Conservation (phyloP, 441 rosid species). For the Capsella rubella region DNA sequence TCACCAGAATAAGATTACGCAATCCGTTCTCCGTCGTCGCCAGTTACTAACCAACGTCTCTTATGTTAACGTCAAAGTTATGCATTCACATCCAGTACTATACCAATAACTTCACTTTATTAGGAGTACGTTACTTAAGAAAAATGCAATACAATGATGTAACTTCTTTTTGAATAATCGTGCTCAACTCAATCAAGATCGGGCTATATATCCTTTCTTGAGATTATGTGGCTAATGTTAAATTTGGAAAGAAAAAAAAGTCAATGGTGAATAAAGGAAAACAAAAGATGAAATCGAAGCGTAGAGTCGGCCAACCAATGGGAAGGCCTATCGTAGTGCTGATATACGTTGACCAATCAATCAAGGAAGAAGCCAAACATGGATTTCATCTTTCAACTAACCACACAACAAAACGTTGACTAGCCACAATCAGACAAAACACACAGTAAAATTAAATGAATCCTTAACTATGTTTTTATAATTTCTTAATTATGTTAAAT, state of each 20-base stretch:
- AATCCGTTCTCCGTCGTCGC: too few relatives aligned
- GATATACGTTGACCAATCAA: slow-evolving; percentile 25
- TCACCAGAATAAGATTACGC: too few relatives aligned
- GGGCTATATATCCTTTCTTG: background rate
- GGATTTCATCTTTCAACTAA: background rate
- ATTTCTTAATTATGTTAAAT: too few relatives aligned
- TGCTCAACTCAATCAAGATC: background rate
- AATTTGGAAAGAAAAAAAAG: background rate
- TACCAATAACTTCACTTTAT: too few relatives aligned
- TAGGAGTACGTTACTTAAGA: too few relatives aligned
- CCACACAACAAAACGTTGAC: slow-evolving; percentile 19
- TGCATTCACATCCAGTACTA: too few relatives aligned
- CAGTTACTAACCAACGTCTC: too few relatives aligned
- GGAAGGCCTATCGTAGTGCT: background rate
- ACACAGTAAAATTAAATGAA: background rate
- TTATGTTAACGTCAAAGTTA: too few relatives aligned
- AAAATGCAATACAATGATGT: background rate
- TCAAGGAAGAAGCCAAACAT: background rate
- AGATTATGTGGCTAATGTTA: background rate
- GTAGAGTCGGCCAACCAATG: slow-evolving; percentile 19
- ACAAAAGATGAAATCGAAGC: background rate
- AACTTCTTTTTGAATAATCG: background rate
- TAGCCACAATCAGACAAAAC: background rate
- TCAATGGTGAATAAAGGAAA: background rate
- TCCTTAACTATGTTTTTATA: background rate